Evolutionary conservation across 192 early-diverging fungal genomes (phyloP), one percentile per base, ranked within the genome.

Genomic region (Backusella luteola): DNA sequence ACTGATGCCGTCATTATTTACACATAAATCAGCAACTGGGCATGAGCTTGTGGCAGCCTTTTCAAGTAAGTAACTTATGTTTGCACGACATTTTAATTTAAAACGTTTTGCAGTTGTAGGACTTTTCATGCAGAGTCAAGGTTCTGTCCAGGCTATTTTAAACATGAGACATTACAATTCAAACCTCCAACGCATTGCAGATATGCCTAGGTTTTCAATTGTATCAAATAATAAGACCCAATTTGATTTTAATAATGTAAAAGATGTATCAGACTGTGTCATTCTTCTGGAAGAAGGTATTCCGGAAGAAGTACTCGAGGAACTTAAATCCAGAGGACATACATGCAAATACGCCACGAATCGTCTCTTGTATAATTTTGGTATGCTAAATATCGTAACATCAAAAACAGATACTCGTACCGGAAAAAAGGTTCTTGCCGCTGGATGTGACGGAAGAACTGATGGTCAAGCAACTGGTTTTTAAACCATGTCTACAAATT

Each of bases 91-190:
- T 3, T 36, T 2, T 38, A 21, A 5, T 35, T 12, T 38, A 39
- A 32, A 34, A 9, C 19, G 8, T n/a, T 35, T 75, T 44, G 4
- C 15, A 93, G 81, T 85, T 11, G 80, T 93, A 90, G 94, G 93
- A 38, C 90, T 88, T 6, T 92, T 87, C 77, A 92, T 91, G 87
- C 94, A 95, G 79, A 92, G 91, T 21, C 93, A 94, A 83, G 93
- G 93, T 17, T 92, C 94, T 39, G 79, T 94, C 3, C 94, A 95
- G 83, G 89, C 92, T 11, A 80, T 95, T 71, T 68, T 94, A 42
- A 93, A 93, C 70, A 79, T 91, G 23, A 66, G 87, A 53, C 82
- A 86, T 73, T 89, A 88, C 63, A 79, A 81, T 2, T 84, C 87
- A 73, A 82, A 84, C 44, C 87, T 89, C 52, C 94, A 95, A 79